Base-by-base conservation (phyloP, 306 rosid genomes). In the Heteromeles arbutifolia region DNA sequence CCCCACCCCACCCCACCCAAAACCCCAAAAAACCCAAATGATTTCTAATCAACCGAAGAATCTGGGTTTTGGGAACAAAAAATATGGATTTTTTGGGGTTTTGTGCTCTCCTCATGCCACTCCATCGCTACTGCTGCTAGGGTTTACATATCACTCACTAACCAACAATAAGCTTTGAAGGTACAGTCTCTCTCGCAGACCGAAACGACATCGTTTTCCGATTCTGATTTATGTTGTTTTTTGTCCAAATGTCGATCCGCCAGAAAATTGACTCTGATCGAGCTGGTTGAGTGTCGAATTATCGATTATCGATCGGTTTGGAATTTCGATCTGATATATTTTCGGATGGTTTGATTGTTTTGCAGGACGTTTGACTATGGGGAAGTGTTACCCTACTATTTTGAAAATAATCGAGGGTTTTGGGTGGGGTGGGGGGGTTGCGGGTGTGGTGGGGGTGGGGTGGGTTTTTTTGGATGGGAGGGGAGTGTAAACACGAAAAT, bases 341-440 rank as follows among this genome's bases (percentile, higher is more conserved):
- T 67, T 61, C 1, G 4, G 34, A 24, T 9, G 26, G 1, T n/a
- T n/a, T 21, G 4, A 1, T 12, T 4, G 11, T 67, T 19, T 37
- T 53, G 41, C 70, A 43, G 81, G 26, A 15, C 15, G 12, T n/a
- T 19, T 39, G 31, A 80, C 80, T 67, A 92, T 95, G 99, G 92
- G 81, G n/a, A 95, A 89, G 77, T 77, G 82, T 11, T 92, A 92
- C 86, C 99, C 99, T n/a, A 67, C 82, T 37, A 98, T 95, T 31
- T 31, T 31, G 32, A 31, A 31, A 31, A 31, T 31, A 31, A 31
- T 31, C 32, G 4, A 0, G 32, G 32, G 5, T 31, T 31, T 31
- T 31, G 32, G 32, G 32, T 31, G 5, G 32, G 32, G 5, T 4
- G 32, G 32, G 31, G 31, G 31, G 31, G 31, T 3, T 29, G 31